Conservation (phyloP, 345 rosid species). For the Ricinus communis region DNA sequence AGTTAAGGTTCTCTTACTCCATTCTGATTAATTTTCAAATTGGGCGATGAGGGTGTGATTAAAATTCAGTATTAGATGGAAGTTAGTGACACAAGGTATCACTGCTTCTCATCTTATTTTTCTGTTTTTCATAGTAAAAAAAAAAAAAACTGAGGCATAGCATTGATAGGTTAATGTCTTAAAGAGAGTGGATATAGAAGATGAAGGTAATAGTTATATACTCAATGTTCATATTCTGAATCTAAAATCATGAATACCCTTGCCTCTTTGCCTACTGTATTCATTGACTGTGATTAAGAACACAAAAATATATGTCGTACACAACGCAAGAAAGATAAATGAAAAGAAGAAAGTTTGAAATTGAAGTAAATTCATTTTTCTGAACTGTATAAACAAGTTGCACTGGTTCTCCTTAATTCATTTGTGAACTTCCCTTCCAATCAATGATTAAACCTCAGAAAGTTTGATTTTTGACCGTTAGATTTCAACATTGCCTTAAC, state of each 20-base stretch:
- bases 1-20: constrained; percentile 12
- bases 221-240: neutral
- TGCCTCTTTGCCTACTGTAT: constrained; percentile 1
- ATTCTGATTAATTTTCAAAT: neutral
- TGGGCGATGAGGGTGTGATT: neutral
- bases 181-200: constrained; percentile 24
- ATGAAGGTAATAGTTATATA: constrained; percentile 1
- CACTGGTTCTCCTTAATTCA: no score
- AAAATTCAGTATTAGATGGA: neutral
- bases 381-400: neutral
- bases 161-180: neutral
- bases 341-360: no score
- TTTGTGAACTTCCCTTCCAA: no score
- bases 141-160: neutral
- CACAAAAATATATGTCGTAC: no score
- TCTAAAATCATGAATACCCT: neutral
- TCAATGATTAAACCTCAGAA: no score
- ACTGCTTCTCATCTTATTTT: neutral
- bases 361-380: neutral
- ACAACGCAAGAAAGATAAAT: no score
- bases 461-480: no score
- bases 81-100: neutral
- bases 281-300: no score
- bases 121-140: neutral
- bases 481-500: no score